Evolutionary conservation across 2,329 filamentous ascomycete genomes (phyloP).

Genomic region (Nothophoma quercina): DNA sequence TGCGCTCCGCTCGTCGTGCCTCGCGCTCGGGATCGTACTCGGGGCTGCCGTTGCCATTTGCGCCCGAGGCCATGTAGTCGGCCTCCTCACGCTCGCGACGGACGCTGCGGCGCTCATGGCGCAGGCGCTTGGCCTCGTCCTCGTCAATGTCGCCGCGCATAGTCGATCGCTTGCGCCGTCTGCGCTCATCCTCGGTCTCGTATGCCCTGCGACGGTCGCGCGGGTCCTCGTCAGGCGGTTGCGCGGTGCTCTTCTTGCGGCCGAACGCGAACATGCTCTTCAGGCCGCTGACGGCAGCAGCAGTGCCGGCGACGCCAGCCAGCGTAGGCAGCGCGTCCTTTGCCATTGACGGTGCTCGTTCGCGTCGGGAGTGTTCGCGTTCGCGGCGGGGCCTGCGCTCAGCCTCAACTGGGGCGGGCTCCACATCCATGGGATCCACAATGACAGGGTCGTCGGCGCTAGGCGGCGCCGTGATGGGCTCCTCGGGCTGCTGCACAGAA

Average conservation of each 20-base stretch:
- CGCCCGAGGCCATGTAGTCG: slow-evolving; percentile 37
- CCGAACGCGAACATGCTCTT: slow-evolving; percentile 61
- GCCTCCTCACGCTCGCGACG: slow-evolving; percentile 39
- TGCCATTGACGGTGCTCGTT: slow-evolving; percentile 67
- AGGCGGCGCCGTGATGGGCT: slow-evolving; percentile 46
- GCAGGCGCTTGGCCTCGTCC: slow-evolving; percentile 47
- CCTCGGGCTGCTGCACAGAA: slow-evolving; percentile 44
- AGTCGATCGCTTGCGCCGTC: slow-evolving; percentile 48
- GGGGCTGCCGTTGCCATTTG: slow-evolving; percentile 37
- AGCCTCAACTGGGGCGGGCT: slow-evolving; percentile 56
- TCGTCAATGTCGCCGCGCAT: slow-evolving; percentile 45
- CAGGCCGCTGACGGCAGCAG: slow-evolving; percentile 59
- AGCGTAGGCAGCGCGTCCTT: slow-evolving; percentile 58
- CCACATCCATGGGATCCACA: slow-evolving; percentile 47
- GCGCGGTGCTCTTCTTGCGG: slow-evolving; percentile 43
- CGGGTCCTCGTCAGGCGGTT: slow-evolving; percentile 36
- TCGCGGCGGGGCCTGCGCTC: slow-evolving; percentile 52
- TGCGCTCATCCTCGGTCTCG: slow-evolving; percentile 49
- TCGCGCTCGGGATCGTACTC: slow-evolving; percentile 48
- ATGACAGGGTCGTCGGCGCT: slow-evolving; percentile 55
- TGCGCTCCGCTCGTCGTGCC: slow-evolving; percentile 47
- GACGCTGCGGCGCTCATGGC: slow-evolving; percentile 47
- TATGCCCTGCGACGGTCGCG: slow-evolving; percentile 45
- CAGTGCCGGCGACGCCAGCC: slow-evolving; percentile 39
- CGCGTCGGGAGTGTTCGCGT: slow-evolving; percentile 50